Evolutionary conservation across 1,284 basidiomycete genomes (phyloP).

Genomic region (Uromyces viciae-fabae): DNA sequence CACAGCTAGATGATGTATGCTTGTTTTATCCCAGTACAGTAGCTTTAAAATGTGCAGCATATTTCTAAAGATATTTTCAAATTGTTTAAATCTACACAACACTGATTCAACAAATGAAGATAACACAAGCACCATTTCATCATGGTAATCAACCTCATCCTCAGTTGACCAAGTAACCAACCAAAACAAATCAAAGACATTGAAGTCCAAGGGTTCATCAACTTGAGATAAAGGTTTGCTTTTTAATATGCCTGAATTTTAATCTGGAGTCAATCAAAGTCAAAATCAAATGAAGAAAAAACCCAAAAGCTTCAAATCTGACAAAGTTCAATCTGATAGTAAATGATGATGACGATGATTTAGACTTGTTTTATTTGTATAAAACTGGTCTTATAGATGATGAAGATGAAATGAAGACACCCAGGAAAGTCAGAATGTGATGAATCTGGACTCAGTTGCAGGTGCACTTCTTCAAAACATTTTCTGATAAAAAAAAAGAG

Average conservation of each 20-base stretch:
- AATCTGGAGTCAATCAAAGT: conserved; percentile 23
- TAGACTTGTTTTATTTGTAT: conserved; percentile 35
- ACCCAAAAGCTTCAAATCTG: not conserved
- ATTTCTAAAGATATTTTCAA: too few relatives aligned
- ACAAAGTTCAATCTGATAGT: conserved; percentile 51
- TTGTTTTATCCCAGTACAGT: too few relatives aligned
- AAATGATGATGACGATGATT: conserved; percentile 50
- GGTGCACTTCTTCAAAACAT: not conserved
- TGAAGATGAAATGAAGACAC: conserved; percentile 50
- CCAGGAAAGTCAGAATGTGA: conserved; percentile 47
- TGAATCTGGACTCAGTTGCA: conserved; percentile 22
- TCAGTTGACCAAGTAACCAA: too few relatives aligned
- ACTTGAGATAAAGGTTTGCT: conserved; percentile 23
- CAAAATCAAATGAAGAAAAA: conserved; percentile 32
- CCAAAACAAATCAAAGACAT: too few relatives aligned
- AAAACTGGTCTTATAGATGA: conserved; percentile 16
- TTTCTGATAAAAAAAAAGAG: not conserved
- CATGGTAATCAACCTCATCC: not conserved
- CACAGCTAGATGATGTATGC: too few relatives aligned
- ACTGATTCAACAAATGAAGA: conserved; percentile 30
- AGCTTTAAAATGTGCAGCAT: too few relatives aligned
- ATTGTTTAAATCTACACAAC: conserved; percentile 27
- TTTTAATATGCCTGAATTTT: conserved; percentile 30
- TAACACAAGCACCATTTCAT: not conserved
- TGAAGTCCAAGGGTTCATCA: conserved; percentile 22